phyloP scores from a whole-genome alignment of 2,329 filamentous ascomycete genomes.

The Karstenula rhodostoma region DNA sequence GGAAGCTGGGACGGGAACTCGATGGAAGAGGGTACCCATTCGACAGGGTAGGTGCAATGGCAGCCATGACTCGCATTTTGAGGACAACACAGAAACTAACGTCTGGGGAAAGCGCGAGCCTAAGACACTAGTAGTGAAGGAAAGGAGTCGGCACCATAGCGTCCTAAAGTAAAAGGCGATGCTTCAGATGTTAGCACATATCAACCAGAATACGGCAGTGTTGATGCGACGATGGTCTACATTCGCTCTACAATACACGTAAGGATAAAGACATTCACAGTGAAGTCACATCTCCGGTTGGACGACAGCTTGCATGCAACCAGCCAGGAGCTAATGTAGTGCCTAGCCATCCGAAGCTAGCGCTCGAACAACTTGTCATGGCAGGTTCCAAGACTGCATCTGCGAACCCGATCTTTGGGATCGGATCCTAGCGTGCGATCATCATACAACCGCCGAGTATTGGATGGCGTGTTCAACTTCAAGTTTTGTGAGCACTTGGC shows the following conservation, averaged over 20 bases:
- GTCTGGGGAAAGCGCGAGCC: conserved; percentile 10
- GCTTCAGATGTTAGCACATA: neutral
- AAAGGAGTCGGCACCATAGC: no score
- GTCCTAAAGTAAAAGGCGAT: no score
- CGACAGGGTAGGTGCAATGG: neutral
- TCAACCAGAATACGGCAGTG: neutral
- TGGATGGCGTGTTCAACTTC: neutral
- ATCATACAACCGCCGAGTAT: neutral
- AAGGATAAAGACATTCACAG: neutral
- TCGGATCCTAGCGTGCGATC: conserved; percentile 2
- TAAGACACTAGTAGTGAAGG: conserved; percentile 1
- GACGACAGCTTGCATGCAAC: conserved; percentile 2
- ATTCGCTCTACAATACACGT: no score
- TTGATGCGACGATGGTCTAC: neutral
- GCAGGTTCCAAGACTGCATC: neutral
- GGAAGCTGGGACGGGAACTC: neutral
- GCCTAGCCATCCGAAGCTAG: neutral
- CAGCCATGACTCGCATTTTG: neutral
- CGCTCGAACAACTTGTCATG: neutral
- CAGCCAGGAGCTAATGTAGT: neutral
- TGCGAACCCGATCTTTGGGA: neutral
- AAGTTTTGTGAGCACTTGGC: neutral
- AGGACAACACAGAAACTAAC: neutral
- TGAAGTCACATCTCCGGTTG: neutral
- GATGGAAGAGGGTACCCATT: neutral